These are phyloP conservation scores for Hygrophorus russula DNA, from an alignment of 768 basidiomycete species.

Conservation along the genomic window DNA sequence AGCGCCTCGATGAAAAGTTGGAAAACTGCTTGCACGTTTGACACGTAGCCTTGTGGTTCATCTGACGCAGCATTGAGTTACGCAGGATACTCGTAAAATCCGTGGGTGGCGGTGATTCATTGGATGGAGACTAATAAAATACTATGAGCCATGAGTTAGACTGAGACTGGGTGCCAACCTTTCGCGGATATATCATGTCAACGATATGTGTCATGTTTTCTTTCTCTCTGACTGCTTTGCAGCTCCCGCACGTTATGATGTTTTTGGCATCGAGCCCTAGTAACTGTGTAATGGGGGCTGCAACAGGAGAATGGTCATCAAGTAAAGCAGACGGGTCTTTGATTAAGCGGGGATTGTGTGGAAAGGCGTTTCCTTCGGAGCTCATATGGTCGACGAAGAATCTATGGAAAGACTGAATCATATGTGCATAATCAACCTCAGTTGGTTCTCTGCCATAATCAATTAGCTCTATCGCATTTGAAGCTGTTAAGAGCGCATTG, in stretches of 20 bases:
- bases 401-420: conserved; percentile 92
- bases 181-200: conserved; percentile 81
- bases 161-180: conserved; percentile 31
- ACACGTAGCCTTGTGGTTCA: conserved; percentile 81
- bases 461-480: conserved; percentile 77
- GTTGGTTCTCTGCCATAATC: conserved; percentile 73
- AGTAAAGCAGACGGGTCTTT: conserved; percentile 17
- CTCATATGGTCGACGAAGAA: conserved; percentile 83
- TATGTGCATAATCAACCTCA: conserved; percentile 71
- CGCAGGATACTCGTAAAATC: conserved; percentile 63
- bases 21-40: conserved; percentile 70
- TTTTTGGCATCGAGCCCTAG: conserved; percentile 74
- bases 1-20: conserved; percentile 59
- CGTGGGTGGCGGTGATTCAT: conserved; percentile 24
- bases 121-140: conserved; percentile 19
- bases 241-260: conserved; percentile 61
- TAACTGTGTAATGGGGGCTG: conserved; percentile 78
- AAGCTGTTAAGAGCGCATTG: conserved; percentile 24
- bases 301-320: conserved; percentile 20
- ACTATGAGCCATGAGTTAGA: conserved; percentile 1
- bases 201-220: conserved; percentile 74
- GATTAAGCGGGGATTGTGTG: conserved; percentile 44
- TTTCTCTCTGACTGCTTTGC: conserved; percentile 62
- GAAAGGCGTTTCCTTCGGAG: conserved; percentile 57
- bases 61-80: conserved; percentile 69